Percentiles rank a stretch among this genome's conserved stretches.
These are phyloP conservation scores for Gliomastix tumulicola DNA, from an alignment of 2,329 filamentous ascomycete species.

Conservation along the genomic window DNA sequence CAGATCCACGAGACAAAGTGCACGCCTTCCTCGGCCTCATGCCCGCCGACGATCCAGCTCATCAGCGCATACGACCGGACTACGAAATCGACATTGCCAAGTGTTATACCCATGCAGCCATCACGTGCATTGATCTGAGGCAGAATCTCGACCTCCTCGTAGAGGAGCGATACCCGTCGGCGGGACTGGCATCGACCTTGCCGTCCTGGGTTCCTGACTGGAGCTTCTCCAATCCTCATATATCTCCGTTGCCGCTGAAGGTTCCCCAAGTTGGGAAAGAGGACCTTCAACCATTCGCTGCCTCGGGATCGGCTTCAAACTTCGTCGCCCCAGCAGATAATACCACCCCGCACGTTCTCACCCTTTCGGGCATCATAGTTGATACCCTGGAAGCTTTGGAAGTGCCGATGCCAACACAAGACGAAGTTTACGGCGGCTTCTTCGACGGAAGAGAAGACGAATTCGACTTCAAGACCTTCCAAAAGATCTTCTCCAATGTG, in stretches of 20 bases:
- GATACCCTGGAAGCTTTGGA: too few relatives aligned
- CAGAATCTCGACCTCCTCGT: neutral
- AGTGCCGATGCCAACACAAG: too few relatives aligned
- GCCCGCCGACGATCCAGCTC: neutral
- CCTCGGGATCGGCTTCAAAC: neutral
- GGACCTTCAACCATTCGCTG: neutral
- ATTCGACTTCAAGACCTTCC: too few relatives aligned
- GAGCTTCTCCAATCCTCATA: too few relatives aligned
- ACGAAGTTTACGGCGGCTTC: too few relatives aligned
- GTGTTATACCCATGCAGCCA: neutral
- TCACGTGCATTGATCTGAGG: neutral
- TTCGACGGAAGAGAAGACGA: too few relatives aligned
- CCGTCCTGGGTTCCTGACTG: neutral
- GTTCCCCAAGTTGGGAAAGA: neutral
- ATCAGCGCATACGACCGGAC: neutral
- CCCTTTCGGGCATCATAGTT: neutral
- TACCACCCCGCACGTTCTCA: too few relatives aligned
- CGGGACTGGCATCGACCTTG: neutral
- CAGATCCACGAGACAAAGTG: neutral
- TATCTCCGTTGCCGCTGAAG: neutral
- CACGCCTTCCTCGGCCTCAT: neutral
- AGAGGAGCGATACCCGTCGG: neutral
- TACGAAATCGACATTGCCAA: neutral
- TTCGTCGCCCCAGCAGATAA: too few relatives aligned
- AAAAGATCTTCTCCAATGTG: neutral